phyloP scores from a whole-genome alignment of 2,329 filamentous ascomycete species.

The Monosporascus sp. region DNA sequence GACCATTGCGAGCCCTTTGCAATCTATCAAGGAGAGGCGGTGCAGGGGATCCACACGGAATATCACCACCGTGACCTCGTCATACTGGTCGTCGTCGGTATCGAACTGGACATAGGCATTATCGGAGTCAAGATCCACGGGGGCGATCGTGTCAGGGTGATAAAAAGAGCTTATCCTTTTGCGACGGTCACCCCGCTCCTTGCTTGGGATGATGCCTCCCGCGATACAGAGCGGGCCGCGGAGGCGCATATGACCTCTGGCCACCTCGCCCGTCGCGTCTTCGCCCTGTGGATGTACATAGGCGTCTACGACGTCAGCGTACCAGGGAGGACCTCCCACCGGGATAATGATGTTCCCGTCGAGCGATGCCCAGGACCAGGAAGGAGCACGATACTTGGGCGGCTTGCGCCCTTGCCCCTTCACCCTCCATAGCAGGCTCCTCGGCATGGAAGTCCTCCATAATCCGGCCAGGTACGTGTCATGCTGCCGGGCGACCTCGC shows the following conservation, averaged over 20 bases:
- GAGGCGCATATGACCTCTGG: neutral
- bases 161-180: neutral
- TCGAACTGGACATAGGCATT: neutral
- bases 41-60: neutral
- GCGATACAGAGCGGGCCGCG: neutral
- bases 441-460: slow-evolving; percentile 9
- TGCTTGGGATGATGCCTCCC: neutral
- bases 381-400: slow-evolving; percentile 12
- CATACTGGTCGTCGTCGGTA: neutral
- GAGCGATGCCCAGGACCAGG: slow-evolving; percentile 16
- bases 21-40: neutral
- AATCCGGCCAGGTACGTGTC: slow-evolving; percentile 10
- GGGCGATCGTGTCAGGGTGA: neutral
- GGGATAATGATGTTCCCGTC: slow-evolving; percentile 8
- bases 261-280: neutral
- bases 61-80: neutral
- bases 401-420: neutral
- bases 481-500: neutral
- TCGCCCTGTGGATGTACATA: neutral
- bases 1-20: neutral
- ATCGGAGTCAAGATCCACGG: neutral
- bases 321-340: neutral
- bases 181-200: neutral
- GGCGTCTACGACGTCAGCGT: neutral
- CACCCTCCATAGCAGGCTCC: slow-evolving; percentile 6